Percentiles rank a stretch among this genome's conserved stretches.
These are phyloP conservation scores for Termitomyces sp. DNA, from an alignment of 768 basidiomycete genomes.

Conservation along the genomic window DNA sequence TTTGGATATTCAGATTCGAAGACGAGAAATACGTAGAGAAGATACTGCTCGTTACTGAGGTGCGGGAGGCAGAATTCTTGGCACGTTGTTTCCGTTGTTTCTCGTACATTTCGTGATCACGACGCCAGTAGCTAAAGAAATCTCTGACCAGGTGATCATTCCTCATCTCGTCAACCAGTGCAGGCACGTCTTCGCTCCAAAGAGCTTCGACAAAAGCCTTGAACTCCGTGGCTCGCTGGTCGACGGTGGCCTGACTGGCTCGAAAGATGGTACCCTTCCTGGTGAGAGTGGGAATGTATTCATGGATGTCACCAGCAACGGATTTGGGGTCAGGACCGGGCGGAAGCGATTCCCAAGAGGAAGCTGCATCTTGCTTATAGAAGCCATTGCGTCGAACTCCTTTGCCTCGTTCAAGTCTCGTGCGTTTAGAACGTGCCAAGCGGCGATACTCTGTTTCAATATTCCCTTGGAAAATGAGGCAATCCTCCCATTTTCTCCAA, in stretches of 20 bases:
- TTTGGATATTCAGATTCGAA: conserved; percentile 21
- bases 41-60: conserved; percentile 47
- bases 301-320: conserved; percentile 64
- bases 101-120: conserved; percentile 57
- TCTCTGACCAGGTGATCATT: conserved; percentile 52
- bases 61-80: conserved; percentile 23
- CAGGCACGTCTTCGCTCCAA: conserved; percentile 56
- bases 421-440: conserved; percentile 61
- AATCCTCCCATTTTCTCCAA: conserved; percentile 82
- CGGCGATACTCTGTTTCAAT: conserved; percentile 62
- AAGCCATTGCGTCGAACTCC: conserved; percentile 72
- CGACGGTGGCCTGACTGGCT: conserved; percentile 58
- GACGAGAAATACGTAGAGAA: conserved; percentile 58
- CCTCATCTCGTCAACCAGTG: conserved; percentile 61
- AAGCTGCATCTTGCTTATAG: conserved; percentile 64
- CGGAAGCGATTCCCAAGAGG: conserved; percentile 82
- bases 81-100: conserved; percentile 28
- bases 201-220: conserved; percentile 51
- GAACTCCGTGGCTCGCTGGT: conserved; percentile 59
- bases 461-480: conserved; percentile 65
- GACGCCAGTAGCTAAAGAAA: conserved; percentile 76
- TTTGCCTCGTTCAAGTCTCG: conserved; percentile 63
- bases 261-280: conserved; percentile 73
- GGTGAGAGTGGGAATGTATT: conserved; percentile 58
- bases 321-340: conserved; percentile 77